Evolutionary conservation across 2,329 filamentous ascomycete species (phyloP), one percentile per base, ranked within the genome.

Genomic region (Fusarium kyushuense): DNA sequence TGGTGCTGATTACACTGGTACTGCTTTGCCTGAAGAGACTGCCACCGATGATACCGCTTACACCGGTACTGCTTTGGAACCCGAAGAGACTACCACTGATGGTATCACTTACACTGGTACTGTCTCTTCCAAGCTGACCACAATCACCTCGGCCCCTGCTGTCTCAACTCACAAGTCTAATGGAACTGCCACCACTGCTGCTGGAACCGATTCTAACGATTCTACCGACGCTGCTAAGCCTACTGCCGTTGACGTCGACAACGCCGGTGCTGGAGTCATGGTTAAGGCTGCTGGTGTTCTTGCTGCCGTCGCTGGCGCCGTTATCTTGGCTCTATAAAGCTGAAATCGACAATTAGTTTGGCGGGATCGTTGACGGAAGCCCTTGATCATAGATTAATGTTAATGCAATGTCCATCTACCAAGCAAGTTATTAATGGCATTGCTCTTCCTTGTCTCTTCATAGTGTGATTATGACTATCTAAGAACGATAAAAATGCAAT

Each of bases 241-340:
- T 16, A 40, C 43, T 30, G 9, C 19, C 16, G 17, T 30, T 17
- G 33, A 32, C 16, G 43, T 49, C 2, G 33, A 49, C 2, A 49
- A 35, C 12, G 19, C 53, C 3, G 43, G 33, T 16, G 32, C 53
- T 14, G 53, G 53, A 3, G 6, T 49, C 4, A 21, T 49, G 43
- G 53, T 40, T 12, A 55, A 55, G 42, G 53, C 41, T 3, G 25
- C 42, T 13, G 35, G 43, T 14, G 43, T 49, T 19, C 25, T 55
- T 14, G 53, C 43, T 49, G 53, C 23, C 13, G 43, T 49, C 14
- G 43, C 27, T 9, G 53, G 53, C 11, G 53, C 46, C 3, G 12
- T 55, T 1, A 19, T n/a, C 5, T 3, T 40, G 25, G 43, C 35
- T 13, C 25, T 55, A 21, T 54, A 54, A 12, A 12, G 14, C 16